Base-by-base conservation (phyloP, 257 asterid species). In the Nicotiana undulata region DNA sequence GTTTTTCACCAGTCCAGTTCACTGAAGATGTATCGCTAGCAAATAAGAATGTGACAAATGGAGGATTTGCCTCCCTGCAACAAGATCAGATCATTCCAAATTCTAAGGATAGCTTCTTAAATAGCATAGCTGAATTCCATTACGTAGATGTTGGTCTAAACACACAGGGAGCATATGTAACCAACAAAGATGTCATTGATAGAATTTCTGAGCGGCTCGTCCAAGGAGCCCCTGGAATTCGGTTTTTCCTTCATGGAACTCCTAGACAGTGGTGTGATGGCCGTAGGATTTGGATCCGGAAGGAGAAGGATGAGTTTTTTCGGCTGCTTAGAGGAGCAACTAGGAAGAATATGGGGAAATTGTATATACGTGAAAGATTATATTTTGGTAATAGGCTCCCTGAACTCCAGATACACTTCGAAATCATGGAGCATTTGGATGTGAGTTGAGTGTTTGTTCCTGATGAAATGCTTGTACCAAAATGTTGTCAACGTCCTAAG, bases 121-220 rank as follows among this genome's bases (percentile, higher is more conserved):
- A 87, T 88, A 95, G 97, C 89, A 77, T 93, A 84, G 77, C 92
- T 15, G 99, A 95, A 82, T 80, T 95, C 79, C 99, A 95, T 83
- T 95, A 95, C 44, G 93, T 95, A 85, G 99, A 95, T 66, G 99
- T 95, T 29, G 99, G 99, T 31, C 83, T 95, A 81, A 95, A 95
- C 89, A 44, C 86, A 0, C 76, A 87, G 61, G 98, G 99, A 65
- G 98, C 99, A 58, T 95, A 95, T 86, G 87, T 93, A 75, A 91
- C 92, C 17, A 82, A 88, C 83, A 77, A 85, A 84, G 97, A 93
- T 46, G 86, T 84, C 75, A 89, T 93, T 31, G 88, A 89, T 52
- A 81, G 82, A 80, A 81, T 95, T 22, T 88, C 94, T 6, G 90
- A 89, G 32, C 68, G 59, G 44, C 86, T 93, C 8, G 59, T 64